These are phyloP conservation scores for Dictyostelium intermedium DNA, from an alignment of 78 protist species.

Conservation along the genomic window DNA sequence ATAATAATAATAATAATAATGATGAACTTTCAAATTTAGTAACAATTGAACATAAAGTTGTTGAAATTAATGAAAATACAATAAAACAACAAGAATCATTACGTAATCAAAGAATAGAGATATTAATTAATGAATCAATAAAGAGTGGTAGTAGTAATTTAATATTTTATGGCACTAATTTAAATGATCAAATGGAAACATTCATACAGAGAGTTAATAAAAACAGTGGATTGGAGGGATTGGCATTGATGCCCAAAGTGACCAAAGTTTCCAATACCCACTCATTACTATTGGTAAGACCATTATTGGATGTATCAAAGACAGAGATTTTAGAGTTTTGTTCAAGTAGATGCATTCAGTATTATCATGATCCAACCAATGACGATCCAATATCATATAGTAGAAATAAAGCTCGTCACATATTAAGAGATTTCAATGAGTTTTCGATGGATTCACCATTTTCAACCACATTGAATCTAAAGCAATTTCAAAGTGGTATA, in stretches of 20 bases:
- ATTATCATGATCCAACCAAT: background rate
- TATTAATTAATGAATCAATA: background rate
- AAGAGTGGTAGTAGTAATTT: background rate
- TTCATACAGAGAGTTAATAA: constrained; percentile 4
- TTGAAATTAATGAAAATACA: background rate
- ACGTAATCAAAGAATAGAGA: background rate
- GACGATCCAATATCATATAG: background rate
- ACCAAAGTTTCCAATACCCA: background rate
- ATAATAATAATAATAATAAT: background rate
- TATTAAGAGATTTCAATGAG: background rate
- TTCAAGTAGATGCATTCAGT: background rate
- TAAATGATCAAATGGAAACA: background rate
- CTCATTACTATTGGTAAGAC: background rate
- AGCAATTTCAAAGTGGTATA: background rate
- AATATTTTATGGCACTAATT: constrained; percentile 2
- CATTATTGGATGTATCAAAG: background rate
- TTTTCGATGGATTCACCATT: background rate
- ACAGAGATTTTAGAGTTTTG: background rate
- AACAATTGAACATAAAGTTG: background rate
- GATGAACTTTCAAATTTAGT: background rate
- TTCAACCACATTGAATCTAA: background rate
- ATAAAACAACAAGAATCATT: background rate
- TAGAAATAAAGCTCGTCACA: background rate
- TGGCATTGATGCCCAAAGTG: background rate
- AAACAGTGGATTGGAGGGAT: background rate